Base-by-base conservation (phyloP, 805 yeast genomes). In the Jamesozyma rosinii region DNA sequence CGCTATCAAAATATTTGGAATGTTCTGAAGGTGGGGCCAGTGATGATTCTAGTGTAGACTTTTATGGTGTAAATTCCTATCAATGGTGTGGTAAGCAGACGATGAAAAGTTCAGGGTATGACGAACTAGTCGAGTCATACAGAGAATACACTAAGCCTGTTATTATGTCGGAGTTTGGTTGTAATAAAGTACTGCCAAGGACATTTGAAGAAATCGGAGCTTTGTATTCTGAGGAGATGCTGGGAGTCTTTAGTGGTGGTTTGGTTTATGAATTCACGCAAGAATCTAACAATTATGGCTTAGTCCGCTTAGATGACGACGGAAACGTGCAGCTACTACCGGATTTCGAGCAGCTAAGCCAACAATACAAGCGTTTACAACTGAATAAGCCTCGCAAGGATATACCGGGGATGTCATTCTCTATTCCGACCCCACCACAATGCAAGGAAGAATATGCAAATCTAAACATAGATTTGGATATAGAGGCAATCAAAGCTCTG, bases 81-180 rank as follows among this genome's bases (percentile, higher is more conserved):
- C 83, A 87, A 48, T 90, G 97, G 97, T 92, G 97, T 68, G 97
- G 97, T 2, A 75, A 77, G 38, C 95, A 87, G 61, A 83, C 92
- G 0, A 79, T 87, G 59, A 67, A 77, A 46, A 70, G 85, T 1
- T 82, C 95, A 52, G 97, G 96, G 0, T 83, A 80, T 53, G 70
- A 74, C 47, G 55, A 66, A n/a, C 73, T 90, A 27, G 83, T 84
- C 8, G 70, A 70, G 27, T 95, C 85, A 47, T 89, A 87, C 58
- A 58, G 65, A 19, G 74, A 75, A 30, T 86, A 74, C 58, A 61
- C 83, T 2, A 75, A 79, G 44, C 97, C 97, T 0, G 75, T 90
- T 0, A 83, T 90, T 60, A 75, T 90, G 42, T 86, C 96, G 1
- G 97, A 90, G 67, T 87, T 78, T 65, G 97, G 97, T 5, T 88